phyloP scores from a whole-genome alignment of 1,284 basidiomycete species.

The Macrocystidia cucumis region DNA sequence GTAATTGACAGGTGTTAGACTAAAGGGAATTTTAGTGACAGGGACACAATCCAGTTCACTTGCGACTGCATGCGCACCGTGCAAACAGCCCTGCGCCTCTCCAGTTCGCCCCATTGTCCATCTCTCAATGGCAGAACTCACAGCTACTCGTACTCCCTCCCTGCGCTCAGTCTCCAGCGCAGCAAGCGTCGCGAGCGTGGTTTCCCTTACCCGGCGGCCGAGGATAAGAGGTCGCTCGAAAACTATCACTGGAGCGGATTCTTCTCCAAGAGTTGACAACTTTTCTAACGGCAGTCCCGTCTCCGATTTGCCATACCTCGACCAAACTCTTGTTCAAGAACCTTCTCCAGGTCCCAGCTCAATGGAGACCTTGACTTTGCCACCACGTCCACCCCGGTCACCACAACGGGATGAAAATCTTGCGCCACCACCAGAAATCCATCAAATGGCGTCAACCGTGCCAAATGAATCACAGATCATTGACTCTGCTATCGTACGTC shows the following conservation, averaged over 20 bases:
- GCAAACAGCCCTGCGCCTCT: slow-evolving; percentile 11
- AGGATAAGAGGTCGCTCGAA: slow-evolving; percentile 35
- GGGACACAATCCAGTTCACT: not conserved
- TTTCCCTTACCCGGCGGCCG: slow-evolving; percentile 34
- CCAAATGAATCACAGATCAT: not conserved
- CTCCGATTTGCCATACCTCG: slow-evolving; percentile 24
- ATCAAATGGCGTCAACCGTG: not conserved
- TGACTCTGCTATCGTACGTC: not conserved
- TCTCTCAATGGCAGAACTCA: slow-evolving; percentile 18
- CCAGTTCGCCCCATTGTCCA: slow-evolving; percentile 9
- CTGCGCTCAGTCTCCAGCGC: slow-evolving; percentile 38
- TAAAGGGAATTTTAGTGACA: not conserved
- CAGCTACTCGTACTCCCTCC: slow-evolving; percentile 23
- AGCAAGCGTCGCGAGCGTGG: slow-evolving; percentile 29
- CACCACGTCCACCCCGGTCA: slow-evolving; percentile 19
- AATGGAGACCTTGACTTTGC: slow-evolving; percentile 10
- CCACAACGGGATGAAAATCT: slow-evolving; percentile 12
- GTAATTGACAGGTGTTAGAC: not conserved
- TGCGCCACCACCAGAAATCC: no score
- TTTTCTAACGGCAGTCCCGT: slow-evolving; percentile 15
- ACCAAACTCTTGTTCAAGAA: slow-evolving; percentile 16
- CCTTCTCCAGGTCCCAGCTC: slow-evolving; percentile 11
- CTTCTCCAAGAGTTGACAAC: slow-evolving; percentile 15
- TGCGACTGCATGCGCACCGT: not conserved
- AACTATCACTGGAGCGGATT: slow-evolving; percentile 26